A percentile compares a stretch with the other conserved stretches of the same genome.
phyloP scores from a whole-genome alignment of 257 asterid species.

The Solanum chiquidenum region DNA sequence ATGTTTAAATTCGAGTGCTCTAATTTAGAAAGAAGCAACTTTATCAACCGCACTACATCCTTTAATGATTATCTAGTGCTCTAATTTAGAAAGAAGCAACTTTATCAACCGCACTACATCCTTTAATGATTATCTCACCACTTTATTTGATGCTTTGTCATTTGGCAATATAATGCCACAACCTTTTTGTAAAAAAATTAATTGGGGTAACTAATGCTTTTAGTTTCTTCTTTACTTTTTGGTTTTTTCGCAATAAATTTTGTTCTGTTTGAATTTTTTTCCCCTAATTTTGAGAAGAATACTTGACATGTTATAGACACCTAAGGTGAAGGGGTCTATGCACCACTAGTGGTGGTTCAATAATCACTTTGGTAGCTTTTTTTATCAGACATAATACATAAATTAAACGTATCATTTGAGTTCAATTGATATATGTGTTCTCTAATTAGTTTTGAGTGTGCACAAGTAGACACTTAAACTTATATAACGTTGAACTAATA shows the following conservation, averaged over 20 bases:
- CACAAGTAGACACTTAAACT: too few species aligned
- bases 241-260: too few species aligned
- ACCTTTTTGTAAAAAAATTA: neutral
- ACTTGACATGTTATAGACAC: neutral
- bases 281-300: neutral
- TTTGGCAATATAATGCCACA: neutral
- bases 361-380: neutral
- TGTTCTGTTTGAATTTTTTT: too few species aligned
- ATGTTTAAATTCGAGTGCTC: fast-evolving
- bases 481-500: too few species aligned
- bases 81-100: too few species aligned
- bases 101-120: too few species aligned
- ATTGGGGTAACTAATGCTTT: neutral
- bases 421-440: too few species aligned
- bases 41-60: neutral
- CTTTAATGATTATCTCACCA: neutral
- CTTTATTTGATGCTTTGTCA: neutral
- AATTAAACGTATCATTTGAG: neutral
- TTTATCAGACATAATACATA: neutral
- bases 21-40: too few species aligned
- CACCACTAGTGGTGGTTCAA: neutral
- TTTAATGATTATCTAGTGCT: too few species aligned
- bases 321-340: neutral
- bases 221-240: too few species aligned
- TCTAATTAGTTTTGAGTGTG: too few species aligned